Evolutionary conservation across 495 filamentous ascomycete species (phyloP).

Genomic region (Immersiella caudata): DNA sequence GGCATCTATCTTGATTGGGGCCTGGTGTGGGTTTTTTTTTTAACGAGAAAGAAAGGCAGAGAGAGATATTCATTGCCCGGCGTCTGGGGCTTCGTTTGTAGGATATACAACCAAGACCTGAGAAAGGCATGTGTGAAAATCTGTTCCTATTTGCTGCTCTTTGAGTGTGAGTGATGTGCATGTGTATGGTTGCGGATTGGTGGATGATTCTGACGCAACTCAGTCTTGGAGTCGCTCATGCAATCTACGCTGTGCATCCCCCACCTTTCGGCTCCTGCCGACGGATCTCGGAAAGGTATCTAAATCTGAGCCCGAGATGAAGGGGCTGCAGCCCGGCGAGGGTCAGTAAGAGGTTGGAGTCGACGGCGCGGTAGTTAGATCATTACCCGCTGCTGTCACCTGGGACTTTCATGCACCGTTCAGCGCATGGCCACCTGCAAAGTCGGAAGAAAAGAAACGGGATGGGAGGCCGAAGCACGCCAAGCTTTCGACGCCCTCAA

Average conservation of each 20-base stretch:
- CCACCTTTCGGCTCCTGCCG: neutral
- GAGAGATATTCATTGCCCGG: neutral
- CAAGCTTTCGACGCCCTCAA: neutral
- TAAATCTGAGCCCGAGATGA: conserved; percentile 2
- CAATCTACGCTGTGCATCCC: neutral
- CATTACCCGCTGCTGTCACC: conserved; percentile 4
- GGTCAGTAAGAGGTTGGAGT: neutral
- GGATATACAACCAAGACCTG: conserved; percentile 6
- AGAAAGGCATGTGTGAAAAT: neutral
- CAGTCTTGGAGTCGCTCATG: neutral
- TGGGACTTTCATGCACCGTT: neutral
- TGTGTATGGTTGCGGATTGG: neutral
- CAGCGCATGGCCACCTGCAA: neutral
- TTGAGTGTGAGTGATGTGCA: neutral
- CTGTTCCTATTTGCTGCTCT: neutral
- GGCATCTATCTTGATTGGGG: neutral
- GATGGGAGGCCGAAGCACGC: too few relatives aligned
- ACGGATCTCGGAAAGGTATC: conserved; percentile 2
- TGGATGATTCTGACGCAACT: neutral
- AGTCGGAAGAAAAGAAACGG: neutral
- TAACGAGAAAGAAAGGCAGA: neutral
- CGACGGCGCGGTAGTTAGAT: neutral
- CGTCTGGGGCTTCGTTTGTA: conserved; percentile 3
- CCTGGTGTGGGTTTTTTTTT: neutral
- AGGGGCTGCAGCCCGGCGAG: neutral